Evolutionary conservation across 2,329 filamentous ascomycete species (phyloP).

Genomic region (Paraconiothyrium sp.): DNA sequence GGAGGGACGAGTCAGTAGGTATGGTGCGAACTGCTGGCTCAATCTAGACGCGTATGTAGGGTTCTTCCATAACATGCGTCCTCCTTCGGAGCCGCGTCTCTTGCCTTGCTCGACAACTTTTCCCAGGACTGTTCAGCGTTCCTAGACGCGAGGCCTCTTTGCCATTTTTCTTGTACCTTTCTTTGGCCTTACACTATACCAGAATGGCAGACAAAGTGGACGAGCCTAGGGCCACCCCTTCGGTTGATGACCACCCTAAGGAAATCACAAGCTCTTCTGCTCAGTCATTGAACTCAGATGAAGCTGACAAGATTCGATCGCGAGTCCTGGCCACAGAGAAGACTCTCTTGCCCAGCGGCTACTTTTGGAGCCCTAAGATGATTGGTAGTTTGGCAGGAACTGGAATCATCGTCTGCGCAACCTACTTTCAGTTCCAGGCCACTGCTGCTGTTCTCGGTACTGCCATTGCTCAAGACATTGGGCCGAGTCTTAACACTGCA

Average conservation of each 20-base stretch:
- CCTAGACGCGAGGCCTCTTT: constrained; percentile 1
- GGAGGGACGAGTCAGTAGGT: not conserved
- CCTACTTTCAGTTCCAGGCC: constrained; percentile 31
- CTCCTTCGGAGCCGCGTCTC: not conserved
- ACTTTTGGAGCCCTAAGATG: constrained; percentile 23
- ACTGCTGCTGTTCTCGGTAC: constrained; percentile 20
- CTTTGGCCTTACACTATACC: not conserved
- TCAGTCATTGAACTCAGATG: constrained; percentile 19
- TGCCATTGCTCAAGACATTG: constrained; percentile 27
- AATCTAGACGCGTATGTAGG: not conserved
- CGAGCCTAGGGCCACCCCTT: not conserved
- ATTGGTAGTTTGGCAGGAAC: constrained; percentile 28
- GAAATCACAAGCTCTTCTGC: constrained; percentile 2
- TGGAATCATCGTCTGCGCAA: constrained; percentile 24
- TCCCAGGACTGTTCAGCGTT: not conserved
- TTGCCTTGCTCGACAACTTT: not conserved
- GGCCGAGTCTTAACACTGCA: constrained; percentile 22
- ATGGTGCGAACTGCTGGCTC: not conserved
- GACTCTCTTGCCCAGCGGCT: constrained; percentile 18
- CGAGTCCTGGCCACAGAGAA: constrained; percentile 22
- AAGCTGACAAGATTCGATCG: constrained; percentile 24
- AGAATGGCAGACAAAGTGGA: constrained; percentile 3
- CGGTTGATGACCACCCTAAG: constrained; percentile 2
- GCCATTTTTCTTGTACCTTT: not conserved
- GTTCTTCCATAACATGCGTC: not conserved